Conservation (phyloP, 176 grass and related monocot species). For the Oryza rufipogon region DNA sequence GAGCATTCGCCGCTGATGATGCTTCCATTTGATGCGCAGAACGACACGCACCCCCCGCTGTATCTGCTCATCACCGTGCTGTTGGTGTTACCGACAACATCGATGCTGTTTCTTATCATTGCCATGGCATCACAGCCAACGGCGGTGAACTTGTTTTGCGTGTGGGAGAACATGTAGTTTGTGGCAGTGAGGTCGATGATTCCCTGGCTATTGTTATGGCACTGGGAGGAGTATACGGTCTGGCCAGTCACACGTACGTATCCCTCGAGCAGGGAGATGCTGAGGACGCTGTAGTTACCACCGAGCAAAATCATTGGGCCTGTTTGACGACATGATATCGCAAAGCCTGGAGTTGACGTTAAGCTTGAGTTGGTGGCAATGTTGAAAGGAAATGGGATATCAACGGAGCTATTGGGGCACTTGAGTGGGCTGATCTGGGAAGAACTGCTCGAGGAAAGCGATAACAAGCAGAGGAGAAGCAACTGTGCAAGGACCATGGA, state of each 20-base stretch:
- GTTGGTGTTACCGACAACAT: no score
- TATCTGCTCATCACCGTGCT: background rate
- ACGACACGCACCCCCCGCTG: slow-evolving; percentile 37
- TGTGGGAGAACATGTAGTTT: slow-evolving; percentile 26
- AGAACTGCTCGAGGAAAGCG: background rate
- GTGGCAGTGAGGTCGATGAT: background rate
- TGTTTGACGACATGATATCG: background rate
- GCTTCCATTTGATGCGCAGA: slow-evolving; percentile 27
- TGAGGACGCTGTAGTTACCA: background rate
- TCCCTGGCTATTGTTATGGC: background rate
- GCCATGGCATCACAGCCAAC: slow-evolving; percentile 44
- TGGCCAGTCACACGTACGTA: slow-evolving; percentile 9
- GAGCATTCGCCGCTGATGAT: slow-evolving; percentile 31
- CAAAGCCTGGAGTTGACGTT: background rate
- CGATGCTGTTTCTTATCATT: slow-evolving; percentile 2
- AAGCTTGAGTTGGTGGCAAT: background rate
- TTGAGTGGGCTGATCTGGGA: background rate
- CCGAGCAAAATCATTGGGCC: background rate
- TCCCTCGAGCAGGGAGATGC: background rate
- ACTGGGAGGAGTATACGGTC: background rate
- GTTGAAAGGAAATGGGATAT: background rate
- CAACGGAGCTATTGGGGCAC: background rate
- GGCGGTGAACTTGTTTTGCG: slow-evolving; percentile 46
- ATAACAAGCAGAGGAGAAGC: slow-evolving; percentile 4
- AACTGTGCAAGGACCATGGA: background rate